Conservation (phyloP, 2,329 filamentous ascomycete species). For the Leptographium radiaticola region DNA sequence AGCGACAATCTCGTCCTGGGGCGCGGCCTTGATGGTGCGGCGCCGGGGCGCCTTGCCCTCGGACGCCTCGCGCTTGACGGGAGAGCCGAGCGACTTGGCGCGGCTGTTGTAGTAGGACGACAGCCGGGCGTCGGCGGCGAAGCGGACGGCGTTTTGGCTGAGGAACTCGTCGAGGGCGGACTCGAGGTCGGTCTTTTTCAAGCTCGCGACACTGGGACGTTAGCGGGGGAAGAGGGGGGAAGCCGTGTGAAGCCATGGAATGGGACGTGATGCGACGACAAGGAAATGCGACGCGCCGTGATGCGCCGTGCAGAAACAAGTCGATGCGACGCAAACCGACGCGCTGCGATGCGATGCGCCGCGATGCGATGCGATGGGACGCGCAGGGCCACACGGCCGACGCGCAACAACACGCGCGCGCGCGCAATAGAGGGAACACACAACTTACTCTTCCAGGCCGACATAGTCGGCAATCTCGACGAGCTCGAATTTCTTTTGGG, state of each 20-base stretch:
- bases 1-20: slow-evolving; percentile 23
- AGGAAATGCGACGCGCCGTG: too few species aligned
- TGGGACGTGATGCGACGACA: too few species aligned
- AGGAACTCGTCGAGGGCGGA: slow-evolving; percentile 61
- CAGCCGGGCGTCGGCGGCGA: slow-evolving; percentile 51
- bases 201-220: slow-evolving; percentile 45
- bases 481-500: slow-evolving; percentile 73
- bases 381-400: too few species aligned
- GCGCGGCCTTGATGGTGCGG: not conserved
- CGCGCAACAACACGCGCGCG: not conserved
- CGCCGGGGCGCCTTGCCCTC: slow-evolving; percentile 25
- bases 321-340: too few species aligned
- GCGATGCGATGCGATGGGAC: not conserved
- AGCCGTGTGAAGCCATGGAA: not conserved
- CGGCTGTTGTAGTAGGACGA: slow-evolving; percentile 64
- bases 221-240: too few species aligned
- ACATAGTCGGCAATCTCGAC: slow-evolving; percentile 58
- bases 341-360: not conserved
- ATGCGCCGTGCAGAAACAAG: too few species aligned
- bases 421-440: too few species aligned
- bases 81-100: slow-evolving; percentile 43
- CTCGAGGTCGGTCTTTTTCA: slow-evolving; percentile 73
- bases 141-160: slow-evolving; percentile 51
- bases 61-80: slow-evolving; percentile 42
- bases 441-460: slow-evolving; percentile 58